Evolutionary conservation across 495 filamentous ascomycete genomes (phyloP), one percentile per base, ranked within the genome.

Genomic region (Pseudomonodictys pantanalensis): DNA sequence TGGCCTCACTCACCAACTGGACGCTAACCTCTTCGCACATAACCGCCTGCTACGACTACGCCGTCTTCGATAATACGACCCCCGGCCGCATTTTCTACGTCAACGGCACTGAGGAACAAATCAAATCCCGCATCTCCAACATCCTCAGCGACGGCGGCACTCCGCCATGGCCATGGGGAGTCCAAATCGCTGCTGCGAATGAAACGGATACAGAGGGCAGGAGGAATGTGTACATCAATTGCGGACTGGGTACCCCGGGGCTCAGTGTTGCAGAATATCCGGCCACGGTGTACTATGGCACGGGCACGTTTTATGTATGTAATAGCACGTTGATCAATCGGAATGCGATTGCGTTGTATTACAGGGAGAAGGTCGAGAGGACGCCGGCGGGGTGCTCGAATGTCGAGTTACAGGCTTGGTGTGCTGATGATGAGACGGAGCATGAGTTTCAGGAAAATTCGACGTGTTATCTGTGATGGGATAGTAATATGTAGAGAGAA

Each of bases 81-180:
- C 12, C 42, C 12, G 54, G 54, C 28, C 42, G 54, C 17, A 58
- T 22, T 1, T 58, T 58, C 43, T 58, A 58, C 30, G 43, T 44
- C 28, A 58, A 58, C 43, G 43, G 54, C 28, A 58, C 54, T 17
- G 44, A 24, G 10, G 25, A 2, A 20, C 20, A 58, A 25, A 38
- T 58, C 43, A 2, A 10, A 4, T 8, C 18, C 18, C 43, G 25
- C 30, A 58, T 20, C 6, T 17, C 25, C 28, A 58, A 33, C 33
- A 33, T 58, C 29, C 11, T 38, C 22, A 49, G 10, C 23, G 43
- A 49, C 23, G 43, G 30, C 5, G 54, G 54, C 30, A 28, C 28
- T 8, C 43, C 43, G 3, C 43, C 43, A 15, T 56, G 41, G 53
- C 53, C 50, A 12, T 52, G 50, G 50, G 30, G 50, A 29, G 38